These are phyloP conservation scores for Collybia sp. DNA, from an alignment of 768 basidiomycete species.

Conservation along the genomic window DNA sequence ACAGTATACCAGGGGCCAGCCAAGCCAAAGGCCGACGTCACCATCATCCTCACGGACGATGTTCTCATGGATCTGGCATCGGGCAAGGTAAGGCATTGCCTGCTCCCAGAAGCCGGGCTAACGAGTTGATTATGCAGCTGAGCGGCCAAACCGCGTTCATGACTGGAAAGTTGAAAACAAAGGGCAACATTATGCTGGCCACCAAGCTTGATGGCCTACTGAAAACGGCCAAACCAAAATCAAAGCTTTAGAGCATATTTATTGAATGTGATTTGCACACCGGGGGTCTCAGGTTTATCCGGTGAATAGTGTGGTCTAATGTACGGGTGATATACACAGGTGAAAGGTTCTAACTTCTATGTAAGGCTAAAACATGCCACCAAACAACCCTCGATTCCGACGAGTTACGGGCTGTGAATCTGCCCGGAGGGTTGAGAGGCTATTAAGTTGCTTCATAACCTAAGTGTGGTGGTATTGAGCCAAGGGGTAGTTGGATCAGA, in stretches of 20 bases:
- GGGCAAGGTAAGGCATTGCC: constrained; percentile 52
- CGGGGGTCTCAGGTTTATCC: constrained; percentile 1
- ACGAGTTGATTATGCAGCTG: constrained; percentile 35
- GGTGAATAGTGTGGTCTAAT: neutral
- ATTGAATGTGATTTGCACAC: neutral
- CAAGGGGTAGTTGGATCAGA: neutral
- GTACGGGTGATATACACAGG: neutral
- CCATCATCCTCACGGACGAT: constrained; percentile 74
- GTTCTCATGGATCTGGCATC: constrained; percentile 66
- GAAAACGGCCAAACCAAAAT: constrained; percentile 61
- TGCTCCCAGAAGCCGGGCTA: neutral
- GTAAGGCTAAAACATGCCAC: constrained; percentile 53
- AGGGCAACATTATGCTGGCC: constrained; percentile 90
- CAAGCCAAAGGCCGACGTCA: constrained; percentile 77
- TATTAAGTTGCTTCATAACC: constrained; percentile 96
- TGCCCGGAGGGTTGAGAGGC: constrained; percentile 81
- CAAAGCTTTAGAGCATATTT: constrained; percentile 19
- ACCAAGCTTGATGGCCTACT: constrained; percentile 86
- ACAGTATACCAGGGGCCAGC: constrained; percentile 70
- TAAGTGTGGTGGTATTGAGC: constrained; percentile 20
- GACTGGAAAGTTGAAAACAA: constrained; percentile 90
- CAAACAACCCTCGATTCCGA: constrained; percentile 76
- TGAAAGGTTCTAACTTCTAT: too few relatives aligned
- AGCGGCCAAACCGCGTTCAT: constrained; percentile 96
- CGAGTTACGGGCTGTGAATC: constrained; percentile 74